phyloP scores from a whole-genome alignment of 345 rosid genomes.

The Hevea brasiliensis region DNA sequence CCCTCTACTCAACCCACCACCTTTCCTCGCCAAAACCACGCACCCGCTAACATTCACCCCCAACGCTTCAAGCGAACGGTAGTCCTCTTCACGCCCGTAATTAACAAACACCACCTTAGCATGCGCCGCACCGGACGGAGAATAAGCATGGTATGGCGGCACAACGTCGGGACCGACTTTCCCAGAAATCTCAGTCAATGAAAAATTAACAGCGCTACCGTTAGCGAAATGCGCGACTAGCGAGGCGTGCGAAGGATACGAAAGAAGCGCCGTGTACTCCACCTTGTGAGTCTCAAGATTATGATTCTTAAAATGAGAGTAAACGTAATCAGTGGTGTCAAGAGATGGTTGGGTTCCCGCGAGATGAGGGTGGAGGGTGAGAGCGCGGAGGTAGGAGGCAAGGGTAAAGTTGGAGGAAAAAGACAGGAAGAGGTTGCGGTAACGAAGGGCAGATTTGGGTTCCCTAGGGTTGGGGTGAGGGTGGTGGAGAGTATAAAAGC shows the following conservation, averaged over 20 bases:
- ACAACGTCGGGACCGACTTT: constrained; percentile 32
- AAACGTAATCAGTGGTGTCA: constrained; percentile 53
- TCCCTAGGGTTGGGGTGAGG: constrained; percentile 25
- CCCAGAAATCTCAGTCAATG: constrained; percentile 40
- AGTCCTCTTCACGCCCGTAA: constrained; percentile 76
- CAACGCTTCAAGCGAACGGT: constrained; percentile 46
- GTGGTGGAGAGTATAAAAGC: constrained; percentile 49
- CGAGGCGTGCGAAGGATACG: constrained; percentile 64
- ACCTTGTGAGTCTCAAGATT: constrained; percentile 54
- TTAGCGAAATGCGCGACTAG: constrained; percentile 55
- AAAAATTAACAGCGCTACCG: constrained; percentile 37
- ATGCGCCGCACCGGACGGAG: constrained; percentile 75
- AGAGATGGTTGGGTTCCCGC: constrained; percentile 74
- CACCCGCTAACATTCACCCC: constrained; percentile 68
- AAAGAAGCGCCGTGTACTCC: constrained; percentile 58
- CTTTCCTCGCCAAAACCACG: constrained; percentile 63
- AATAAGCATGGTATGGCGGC: constrained; percentile 84
- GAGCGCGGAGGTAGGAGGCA: constrained; percentile 73
- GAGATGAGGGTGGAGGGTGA: constrained; percentile 77
- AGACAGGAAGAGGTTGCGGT: constrained; percentile 63
- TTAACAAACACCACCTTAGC: constrained; percentile 66
- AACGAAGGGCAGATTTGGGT: constrained; percentile 36
- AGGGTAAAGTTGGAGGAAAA: constrained; percentile 64
- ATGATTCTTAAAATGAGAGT: constrained; percentile 56
- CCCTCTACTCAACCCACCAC: constrained; percentile 59